These are phyloP conservation scores for Vitis amurensis DNA, from an alignment of 164 flowering plant genomes.

Conservation along the genomic window DNA sequence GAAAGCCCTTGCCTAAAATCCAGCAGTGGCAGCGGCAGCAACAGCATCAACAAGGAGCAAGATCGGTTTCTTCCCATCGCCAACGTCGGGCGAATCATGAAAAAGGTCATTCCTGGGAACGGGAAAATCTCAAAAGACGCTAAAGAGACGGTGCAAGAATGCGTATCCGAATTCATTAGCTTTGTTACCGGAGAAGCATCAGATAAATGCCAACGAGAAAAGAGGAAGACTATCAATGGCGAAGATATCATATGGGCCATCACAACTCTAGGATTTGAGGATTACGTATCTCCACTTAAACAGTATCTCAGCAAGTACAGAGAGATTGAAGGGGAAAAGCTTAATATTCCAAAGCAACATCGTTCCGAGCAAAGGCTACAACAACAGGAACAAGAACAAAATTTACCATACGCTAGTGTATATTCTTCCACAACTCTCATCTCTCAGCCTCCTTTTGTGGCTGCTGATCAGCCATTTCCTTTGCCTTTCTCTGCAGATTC, in stretches of 20 bases:
- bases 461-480: conserved; percentile 26
- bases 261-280: conserved; percentile 55
- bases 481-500: conserved; percentile 42
- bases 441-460: conserved; percentile 25
- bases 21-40: conserved; percentile 1
- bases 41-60: conserved; percentile 36
- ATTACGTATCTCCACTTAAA: conserved; percentile 45
- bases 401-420: conserved; percentile 10
- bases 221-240: conserved; percentile 57
- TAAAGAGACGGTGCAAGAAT: conserved; percentile 60
- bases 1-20: conserved; percentile 28
- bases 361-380: conserved; percentile 15
- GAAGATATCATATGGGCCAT: conserved; percentile 62
- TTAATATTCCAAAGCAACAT: conserved; percentile 45
- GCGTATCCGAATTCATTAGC: conserved; percentile 65
- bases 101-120: conserved; percentile 49
- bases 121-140: conserved; percentile 64
- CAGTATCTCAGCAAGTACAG: conserved; percentile 44
- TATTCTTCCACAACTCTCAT: conserved; percentile 24
- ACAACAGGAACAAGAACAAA: conserved; percentile 21
- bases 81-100: conserved; percentile 59
- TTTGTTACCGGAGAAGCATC: conserved; percentile 59
- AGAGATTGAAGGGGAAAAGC: conserved; percentile 52
- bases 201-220: conserved; percentile 55
- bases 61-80: conserved; percentile 59